phyloP scores from a whole-genome alignment of 495 filamentous ascomycete genomes.

The Aspergillus taichungensis region DNA sequence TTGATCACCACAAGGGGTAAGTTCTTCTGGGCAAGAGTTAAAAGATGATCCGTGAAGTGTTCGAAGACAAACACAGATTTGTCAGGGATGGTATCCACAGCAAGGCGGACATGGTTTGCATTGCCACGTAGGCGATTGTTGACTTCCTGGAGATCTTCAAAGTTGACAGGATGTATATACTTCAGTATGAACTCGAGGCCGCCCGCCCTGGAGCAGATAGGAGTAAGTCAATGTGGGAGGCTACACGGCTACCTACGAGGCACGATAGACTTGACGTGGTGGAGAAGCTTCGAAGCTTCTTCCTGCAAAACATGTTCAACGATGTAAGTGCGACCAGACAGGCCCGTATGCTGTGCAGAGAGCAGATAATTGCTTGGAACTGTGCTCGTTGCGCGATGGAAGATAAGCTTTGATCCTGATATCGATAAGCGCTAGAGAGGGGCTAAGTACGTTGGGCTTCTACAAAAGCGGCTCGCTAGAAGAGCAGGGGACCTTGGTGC shows the following conservation, averaged over 20 bases:
- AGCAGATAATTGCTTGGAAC: no score
- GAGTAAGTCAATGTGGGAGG: slow-evolving; percentile 4
- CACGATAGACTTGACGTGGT: slow-evolving; percentile 16
- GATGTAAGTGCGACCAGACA: slow-evolving; percentile 25
- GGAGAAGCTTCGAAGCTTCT: slow-evolving; percentile 12
- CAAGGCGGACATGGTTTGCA: slow-evolving; percentile 26
- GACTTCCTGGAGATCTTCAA: slow-evolving; percentile 30
- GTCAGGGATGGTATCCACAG: slow-evolving; percentile 35
- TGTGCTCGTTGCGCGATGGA: no score
- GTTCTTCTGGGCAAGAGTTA: slow-evolving; percentile 32
- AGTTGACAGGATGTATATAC: slow-evolving; percentile 29
- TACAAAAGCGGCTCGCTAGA: no score
- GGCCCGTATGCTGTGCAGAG: no score
- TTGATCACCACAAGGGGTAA: slow-evolving; percentile 28
- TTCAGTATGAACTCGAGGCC: slow-evolving; percentile 34
- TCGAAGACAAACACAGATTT: slow-evolving; percentile 41
- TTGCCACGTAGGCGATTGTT: slow-evolving; percentile 27
- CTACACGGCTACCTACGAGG: slow-evolving; percentile 5
- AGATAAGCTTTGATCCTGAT: no score
- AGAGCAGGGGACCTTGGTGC: no score
- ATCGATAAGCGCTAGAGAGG: no score
- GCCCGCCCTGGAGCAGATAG: slow-evolving; percentile 19
- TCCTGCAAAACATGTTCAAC: slow-evolving; percentile 24
- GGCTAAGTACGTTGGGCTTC: no score
- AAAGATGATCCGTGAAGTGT: slow-evolving; percentile 36